Evolutionary conservation across 192 early-diverging fungal genomes (phyloP), one percentile per base, ranked within the genome.

Genomic region (Coemansia sp.): DNA sequence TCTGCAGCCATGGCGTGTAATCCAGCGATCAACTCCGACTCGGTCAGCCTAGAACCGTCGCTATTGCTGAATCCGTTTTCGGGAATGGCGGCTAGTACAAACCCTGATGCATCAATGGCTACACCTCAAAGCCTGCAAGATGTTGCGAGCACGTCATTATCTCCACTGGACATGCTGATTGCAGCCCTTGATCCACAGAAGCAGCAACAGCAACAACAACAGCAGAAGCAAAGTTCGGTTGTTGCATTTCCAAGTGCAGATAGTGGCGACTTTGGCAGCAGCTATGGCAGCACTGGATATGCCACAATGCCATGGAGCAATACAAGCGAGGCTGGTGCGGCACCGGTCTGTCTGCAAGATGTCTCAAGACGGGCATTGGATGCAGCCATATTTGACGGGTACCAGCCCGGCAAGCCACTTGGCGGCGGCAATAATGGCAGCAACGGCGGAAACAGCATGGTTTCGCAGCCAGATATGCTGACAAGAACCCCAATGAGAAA

Each of bases 111-210:
- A 1, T 67, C 71, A 2, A 73, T 78, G 76, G 65, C 57, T 15
- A 74, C 72, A 1, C 70, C 78, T 4, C 73, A 80, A 45, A 72
- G 73, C 61, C 42, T 75, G 54, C 66, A 75, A 16, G 66, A 72
- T n/a, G 58, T 52, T 51, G 54, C 62, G 15, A 56, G 66, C 62
- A 32, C 69, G 5, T 54, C 68, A 19, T 51, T 73, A 41, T 81
- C 74, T 4, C 78, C 73, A n/a, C 58, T 81, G 42, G 78, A 81
- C 37, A 81, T 81, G 78, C 67, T 81, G 39, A 76, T 81, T 46
- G 78, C 78, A 2, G 78, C 78, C 1, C 70, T 81, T 18, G 78
- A 81, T 46, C 73, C 73, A 0, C 69, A 71, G 36, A 74, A 74
- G 26, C 36, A 65, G 18, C 63, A 69, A 16, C 74, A 70, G 46